These are phyloP conservation scores for Kwoniella sp. DNA, from an alignment of 768 basidiomycete genomes.

Conservation along the genomic window DNA sequence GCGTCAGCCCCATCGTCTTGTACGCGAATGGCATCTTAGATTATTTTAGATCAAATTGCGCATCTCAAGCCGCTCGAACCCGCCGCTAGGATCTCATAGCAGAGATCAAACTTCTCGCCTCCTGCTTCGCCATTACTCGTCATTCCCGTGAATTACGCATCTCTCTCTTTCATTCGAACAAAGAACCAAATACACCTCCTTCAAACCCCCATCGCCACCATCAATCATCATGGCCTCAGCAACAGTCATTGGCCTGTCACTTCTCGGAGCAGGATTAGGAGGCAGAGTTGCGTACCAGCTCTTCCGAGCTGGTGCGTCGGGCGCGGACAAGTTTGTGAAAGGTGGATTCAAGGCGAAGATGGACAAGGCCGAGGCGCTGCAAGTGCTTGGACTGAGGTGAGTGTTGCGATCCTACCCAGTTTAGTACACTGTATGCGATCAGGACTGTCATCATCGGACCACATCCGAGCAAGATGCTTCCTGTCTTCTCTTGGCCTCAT, in stretches of 20 bases:
- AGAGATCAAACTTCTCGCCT: too few relatives aligned
- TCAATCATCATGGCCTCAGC: conserved; percentile 46
- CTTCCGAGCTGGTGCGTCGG: conserved; percentile 48
- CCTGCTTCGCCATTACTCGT: too few relatives aligned
- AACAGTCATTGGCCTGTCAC: conserved; percentile 47
- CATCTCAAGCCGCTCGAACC: neutral
- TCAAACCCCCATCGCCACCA: neutral
- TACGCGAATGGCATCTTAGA: too few relatives aligned
- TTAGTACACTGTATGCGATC: too few relatives aligned
- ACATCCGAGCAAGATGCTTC: too few relatives aligned
- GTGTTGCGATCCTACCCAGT: conserved; percentile 52
- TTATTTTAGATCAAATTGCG: too few relatives aligned
- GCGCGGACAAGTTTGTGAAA: conserved; percentile 81
- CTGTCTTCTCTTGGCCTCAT: too few relatives aligned
- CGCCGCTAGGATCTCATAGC: too few relatives aligned
- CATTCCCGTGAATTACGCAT: too few relatives aligned
- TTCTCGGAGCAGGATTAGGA: conserved; percentile 53
- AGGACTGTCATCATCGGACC: neutral
- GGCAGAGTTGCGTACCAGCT: conserved; percentile 47
- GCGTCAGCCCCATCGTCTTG: too few relatives aligned
- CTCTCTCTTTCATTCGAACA: too few relatives aligned
- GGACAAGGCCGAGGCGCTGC: conserved; percentile 91
- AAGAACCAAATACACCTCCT: neutral
- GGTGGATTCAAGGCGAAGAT: conserved; percentile 96
- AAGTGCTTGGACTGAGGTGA: conserved; percentile 88